Evolutionary conservation across 1,139 yeast species (phyloP).

Genomic region (Pichia sp.): DNA sequence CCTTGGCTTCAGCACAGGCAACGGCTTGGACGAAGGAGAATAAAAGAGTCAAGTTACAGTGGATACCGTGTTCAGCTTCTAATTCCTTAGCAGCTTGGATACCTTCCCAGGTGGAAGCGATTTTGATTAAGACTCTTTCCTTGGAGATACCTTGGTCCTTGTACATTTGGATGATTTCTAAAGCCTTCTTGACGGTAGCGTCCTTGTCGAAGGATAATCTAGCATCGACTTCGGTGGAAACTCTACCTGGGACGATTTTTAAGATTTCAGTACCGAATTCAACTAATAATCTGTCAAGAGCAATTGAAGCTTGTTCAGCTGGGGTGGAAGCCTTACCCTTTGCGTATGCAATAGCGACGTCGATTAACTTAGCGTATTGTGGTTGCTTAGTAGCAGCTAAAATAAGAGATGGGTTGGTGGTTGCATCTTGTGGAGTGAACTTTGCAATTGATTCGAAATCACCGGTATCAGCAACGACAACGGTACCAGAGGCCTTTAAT

Average conservation of each 20-base stretch:
- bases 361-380: conserved; percentile 86
- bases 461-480: conserved; percentile 98
- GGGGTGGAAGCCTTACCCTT: conserved; percentile 57
- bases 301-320: conserved; percentile 67
- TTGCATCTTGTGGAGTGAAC: conserved; percentile 98
- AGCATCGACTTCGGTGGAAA: conserved; percentile 98
- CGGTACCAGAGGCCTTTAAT: conserved; percentile 93
- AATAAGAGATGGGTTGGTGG: conserved; percentile 98
- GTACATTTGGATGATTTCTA: conserved; percentile 82
- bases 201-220: conserved; percentile 94
- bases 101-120: conserved; percentile 99
- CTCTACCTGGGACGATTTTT: conserved; percentile 98
- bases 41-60: conserved; percentile 92
- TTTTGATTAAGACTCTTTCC: conserved; percentile 91
- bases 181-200: conserved; percentile 90
- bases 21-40: conserved; percentile 98
- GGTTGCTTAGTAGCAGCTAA: conserved; percentile 93
- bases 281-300: conserved; percentile 89
- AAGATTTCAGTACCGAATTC: conserved; percentile 96
- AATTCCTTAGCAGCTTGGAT: conserved; percentile 97
- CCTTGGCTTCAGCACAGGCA: conserved; percentile 98
- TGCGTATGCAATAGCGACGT: conserved; percentile 87
- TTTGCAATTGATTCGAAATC: conserved; percentile 97
- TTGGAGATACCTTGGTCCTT: conserved; percentile 77
- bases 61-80: conserved; percentile 87